phyloP scores from a whole-genome alignment of 768 basidiomycete species.

The Exidia glandulosa region DNA sequence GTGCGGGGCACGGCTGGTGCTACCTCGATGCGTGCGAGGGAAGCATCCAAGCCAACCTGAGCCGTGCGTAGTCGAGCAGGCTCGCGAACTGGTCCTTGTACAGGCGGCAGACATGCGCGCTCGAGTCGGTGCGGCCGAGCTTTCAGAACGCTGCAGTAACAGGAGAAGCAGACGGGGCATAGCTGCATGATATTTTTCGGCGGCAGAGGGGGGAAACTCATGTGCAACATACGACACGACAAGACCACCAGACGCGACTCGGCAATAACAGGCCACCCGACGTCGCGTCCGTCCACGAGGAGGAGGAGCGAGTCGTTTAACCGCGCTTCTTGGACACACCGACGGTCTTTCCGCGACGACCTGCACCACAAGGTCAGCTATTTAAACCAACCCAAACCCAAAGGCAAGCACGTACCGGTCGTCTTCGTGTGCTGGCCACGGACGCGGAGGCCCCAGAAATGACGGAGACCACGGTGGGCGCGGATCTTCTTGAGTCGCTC shows the following conservation, averaged over 20 bases:
- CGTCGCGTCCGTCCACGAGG: constrained; percentile 12
- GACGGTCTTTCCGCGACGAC: constrained; percentile 91
- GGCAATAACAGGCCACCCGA: constrained; percentile 7
- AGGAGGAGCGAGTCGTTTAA: constrained; percentile 17
- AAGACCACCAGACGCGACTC: not conserved
- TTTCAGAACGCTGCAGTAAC: too few species aligned
- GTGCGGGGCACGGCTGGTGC: too few species aligned
- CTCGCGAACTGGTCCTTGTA: too few species aligned
- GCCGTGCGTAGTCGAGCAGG: too few species aligned
- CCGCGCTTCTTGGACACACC: constrained; percentile 90
- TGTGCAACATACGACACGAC: not conserved
- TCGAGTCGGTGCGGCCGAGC: too few species aligned
- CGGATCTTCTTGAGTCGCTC: constrained; percentile 99
- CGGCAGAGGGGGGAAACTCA: not conserved
- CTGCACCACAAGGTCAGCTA: constrained; percentile 28
- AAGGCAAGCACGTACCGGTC: constrained; percentile 45
- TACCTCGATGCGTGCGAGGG: too few species aligned
- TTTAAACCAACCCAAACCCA: not conserved
- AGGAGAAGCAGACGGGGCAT: too few species aligned
- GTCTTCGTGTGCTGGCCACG: constrained; percentile 99
- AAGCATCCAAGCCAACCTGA: too few species aligned
- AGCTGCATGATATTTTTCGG: not conserved
- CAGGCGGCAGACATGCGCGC: too few species aligned
- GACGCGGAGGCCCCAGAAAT: constrained; percentile 91
- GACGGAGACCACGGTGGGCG: constrained; percentile 86